Evolutionary conservation across 1,284 basidiomycete species (phyloP), one percentile per base, ranked within the genome.

Genomic region (Moniliophthora roreri): DNA sequence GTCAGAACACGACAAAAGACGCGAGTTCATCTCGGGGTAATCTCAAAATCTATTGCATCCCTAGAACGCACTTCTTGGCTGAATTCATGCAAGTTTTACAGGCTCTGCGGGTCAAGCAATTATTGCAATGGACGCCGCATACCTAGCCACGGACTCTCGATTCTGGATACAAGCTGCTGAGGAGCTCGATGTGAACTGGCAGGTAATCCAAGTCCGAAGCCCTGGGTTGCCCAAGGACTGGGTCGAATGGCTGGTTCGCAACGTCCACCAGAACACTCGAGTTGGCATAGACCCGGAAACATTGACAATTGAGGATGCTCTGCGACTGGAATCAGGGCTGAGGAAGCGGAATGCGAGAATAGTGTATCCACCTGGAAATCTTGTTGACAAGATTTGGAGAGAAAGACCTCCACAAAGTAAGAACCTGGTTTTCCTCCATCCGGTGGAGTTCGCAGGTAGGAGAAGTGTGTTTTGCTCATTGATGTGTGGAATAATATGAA

Each of bases 241-340:
- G 91, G 77, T 85, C n/a, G 87, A 91, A n/a, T 94, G 85, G 81
- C 11, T 32, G 64, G 92, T 24, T 69, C 81, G 59, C 77, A 83
- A 63, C 57, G 81, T 79, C 23, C 16, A 34, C 13, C 32, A 41
- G 50, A 15, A 50, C 28, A 16, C 21, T 34, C 13, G 84, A 58
- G 81, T 97, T 51, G 95, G 95, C 10, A 81, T 97, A 52, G 95
- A 98, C 69, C 92, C 94, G 7, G 87, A 91, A 23, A 86, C 95
- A 73, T 76, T 96, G 55, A 82, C 92, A 2, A 82, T 89, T 62
- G 82, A 90, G 62, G 82, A 82, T 57, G 88, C 87, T 6, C 75
- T 78, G 2, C 68, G 75, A 45, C 69, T 91, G 54, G 85, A 81
- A 57, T 63, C 74, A 38, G 76, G 77, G 56, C 72, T 91, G n/a